Evolutionary conservation across 2,329 filamentous ascomycete genomes (phyloP), one percentile per base, ranked within the genome.

Genomic region (Xylaria sp.): DNA sequence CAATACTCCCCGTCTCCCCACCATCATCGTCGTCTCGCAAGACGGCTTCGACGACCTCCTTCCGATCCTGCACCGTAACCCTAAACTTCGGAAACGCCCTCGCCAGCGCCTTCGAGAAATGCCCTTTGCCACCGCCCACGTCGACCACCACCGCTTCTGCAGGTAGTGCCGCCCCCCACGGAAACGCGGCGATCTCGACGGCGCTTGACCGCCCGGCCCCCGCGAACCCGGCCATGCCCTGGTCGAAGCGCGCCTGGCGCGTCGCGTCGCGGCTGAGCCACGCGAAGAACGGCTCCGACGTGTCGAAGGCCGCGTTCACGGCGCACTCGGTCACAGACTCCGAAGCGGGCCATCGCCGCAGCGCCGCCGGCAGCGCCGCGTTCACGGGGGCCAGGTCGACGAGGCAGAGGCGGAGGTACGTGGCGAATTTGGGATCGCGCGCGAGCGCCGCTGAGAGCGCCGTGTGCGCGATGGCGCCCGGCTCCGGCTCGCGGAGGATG

Each of bases 241-340:
- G 25, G 28, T 64, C 52, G 12, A 64, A 57, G 37, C 48, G 55
- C 13, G 37, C 50, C 50, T 54, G 60, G 1, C 60, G 60, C 50
- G 15, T 23, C 2, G 48, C 7, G 8, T 63, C 37, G 15, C 50
- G 37, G 15, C 48, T 46, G 20, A 63, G 60, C 60, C 60, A 63
- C 9, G n/a, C 10, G 28, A 63, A 63, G 60, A 63, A 63, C 32
- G 32, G 15, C 2, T 63, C 50, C 10, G 50, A 5, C 9, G 51
- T 66, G 20, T 66, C 32, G 51, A 62, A 66, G 5, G 64, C 64
- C 18, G 64, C 64, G 23, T 66, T 54, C 9, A 32, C 39, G 18
- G 37, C 52, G n/a, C 50, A 52, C 32, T 56, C 32, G 32, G 41
- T 66, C 2, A 50, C 46, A 1, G 32, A 39, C 3, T 62, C 59